phyloP scores from a whole-genome alignment of 768 basidiomycete species.

The Plicaturopsis crispa region DNA sequence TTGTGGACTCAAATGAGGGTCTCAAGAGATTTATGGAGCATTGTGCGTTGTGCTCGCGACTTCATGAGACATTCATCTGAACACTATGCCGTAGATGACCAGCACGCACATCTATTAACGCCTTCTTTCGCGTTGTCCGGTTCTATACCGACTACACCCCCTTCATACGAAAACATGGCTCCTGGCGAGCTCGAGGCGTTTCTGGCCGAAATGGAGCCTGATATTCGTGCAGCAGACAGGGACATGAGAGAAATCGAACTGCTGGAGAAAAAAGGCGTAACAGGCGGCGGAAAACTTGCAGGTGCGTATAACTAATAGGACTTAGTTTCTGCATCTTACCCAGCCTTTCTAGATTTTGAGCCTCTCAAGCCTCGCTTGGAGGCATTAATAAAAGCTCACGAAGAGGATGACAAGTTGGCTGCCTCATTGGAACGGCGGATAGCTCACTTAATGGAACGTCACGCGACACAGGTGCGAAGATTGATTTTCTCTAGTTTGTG shows the following conservation, averaged over 20 bases:
- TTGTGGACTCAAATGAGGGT: slow-evolving; percentile 64
- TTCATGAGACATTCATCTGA: background rate
- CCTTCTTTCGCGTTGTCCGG: slow-evolving; percentile 74
- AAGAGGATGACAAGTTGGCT: slow-evolving; percentile 51
- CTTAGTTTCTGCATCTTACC: background rate
- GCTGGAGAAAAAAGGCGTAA: slow-evolving; percentile 63
- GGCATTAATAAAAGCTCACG: slow-evolving; percentile 45
- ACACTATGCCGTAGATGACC: slow-evolving; percentile 46
- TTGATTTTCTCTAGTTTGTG: slow-evolving; percentile 12
- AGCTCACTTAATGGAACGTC: slow-evolving; percentile 54
- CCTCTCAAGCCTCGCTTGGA: slow-evolving; percentile 61
- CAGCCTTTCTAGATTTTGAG: slow-evolving; percentile 43
- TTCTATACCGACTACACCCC: slow-evolving; percentile 35
- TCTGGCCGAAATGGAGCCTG: slow-evolving; percentile 73
- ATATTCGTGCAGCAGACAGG: slow-evolving; percentile 75
- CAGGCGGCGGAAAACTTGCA: slow-evolving; percentile 62
- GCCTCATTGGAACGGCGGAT: slow-evolving; percentile 59
- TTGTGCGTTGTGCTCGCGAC: slow-evolving; percentile 43
- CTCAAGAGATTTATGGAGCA: slow-evolving; percentile 68
- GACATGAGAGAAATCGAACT: slow-evolving; percentile 74
- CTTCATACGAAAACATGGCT: slow-evolving; percentile 59
- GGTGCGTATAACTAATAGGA: background rate
- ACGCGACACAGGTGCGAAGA: slow-evolving; percentile 53
- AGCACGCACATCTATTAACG: slow-evolving; percentile 65
- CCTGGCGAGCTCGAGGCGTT: slow-evolving; percentile 63